These are phyloP conservation scores for Pelargonium cotyledonis DNA, from an alignment of 441 rosid genomes.

Conservation along the genomic window DNA sequence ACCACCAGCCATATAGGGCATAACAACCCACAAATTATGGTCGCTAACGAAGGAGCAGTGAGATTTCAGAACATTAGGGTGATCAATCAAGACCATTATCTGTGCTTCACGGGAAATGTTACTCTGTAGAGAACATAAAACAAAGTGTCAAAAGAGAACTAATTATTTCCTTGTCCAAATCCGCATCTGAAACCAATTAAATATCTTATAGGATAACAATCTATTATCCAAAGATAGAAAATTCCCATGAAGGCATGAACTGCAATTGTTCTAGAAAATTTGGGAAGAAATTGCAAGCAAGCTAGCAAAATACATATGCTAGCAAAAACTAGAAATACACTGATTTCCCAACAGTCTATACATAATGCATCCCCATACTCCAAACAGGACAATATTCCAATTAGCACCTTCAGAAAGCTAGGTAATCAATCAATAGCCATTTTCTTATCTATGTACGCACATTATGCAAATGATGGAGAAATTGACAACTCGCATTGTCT, in stretches of 20 bases:
- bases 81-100: conserved; percentile 87
- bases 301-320: neutral
- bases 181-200: neutral
- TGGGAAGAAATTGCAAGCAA: neutral
- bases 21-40: conserved; percentile 88
- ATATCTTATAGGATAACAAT: neutral
- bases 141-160: neutral
- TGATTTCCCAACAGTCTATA: neutral
- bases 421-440: neutral
- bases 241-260: neutral
- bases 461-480: neutral
- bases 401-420: neutral
- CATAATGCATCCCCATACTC: neutral
- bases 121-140: conserved; percentile 33
- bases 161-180: neutral
- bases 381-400: neutral
- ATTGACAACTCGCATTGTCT: neutral
- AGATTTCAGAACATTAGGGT: conserved; percentile 85
- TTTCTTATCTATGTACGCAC: neutral
- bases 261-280: neutral
- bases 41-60: conserved; percentile 89
- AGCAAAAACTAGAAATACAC: neutral
- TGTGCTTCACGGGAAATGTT: conserved; percentile 88
- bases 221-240: neutral
- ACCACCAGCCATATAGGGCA: conserved; percentile 98